A percentile compares a stretch with the other conserved stretches of the same genome.
Evolutionary conservation across 2,329 filamentous ascomycete species (phyloP).

Genomic region (Aspergillus jensenii): DNA sequence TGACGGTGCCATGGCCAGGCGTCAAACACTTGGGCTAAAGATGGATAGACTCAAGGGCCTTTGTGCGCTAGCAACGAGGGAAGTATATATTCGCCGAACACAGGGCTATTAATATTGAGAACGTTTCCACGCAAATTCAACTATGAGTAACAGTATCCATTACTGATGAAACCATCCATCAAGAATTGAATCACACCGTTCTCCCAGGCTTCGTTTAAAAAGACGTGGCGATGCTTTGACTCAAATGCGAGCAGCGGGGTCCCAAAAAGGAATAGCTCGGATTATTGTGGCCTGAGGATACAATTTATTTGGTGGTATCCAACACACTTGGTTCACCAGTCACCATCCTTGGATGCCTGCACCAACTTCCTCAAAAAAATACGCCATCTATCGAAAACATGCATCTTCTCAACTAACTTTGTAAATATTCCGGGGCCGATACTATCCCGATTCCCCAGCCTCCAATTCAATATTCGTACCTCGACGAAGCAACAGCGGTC

Average conservation of each 20-base stretch:
- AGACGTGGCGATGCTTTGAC: background rate
- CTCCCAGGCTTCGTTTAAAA: background rate
- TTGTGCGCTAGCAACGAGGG: background rate
- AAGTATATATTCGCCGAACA: background rate
- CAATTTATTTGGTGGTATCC: background rate
- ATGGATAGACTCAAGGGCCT: background rate
- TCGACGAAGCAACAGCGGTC: background rate
- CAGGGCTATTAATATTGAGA: background rate
- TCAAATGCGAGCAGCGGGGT: conserved; percentile 19
- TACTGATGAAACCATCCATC: background rate
- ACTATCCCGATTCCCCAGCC: background rate
- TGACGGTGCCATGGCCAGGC: conserved; percentile 19
- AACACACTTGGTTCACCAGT: no score
- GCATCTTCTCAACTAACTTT: background rate
- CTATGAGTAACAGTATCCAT: background rate
- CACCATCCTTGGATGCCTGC: no score
- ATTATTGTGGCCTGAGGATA: conserved; percentile 15
- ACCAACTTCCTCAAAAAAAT: no score
- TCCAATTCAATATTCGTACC: background rate
- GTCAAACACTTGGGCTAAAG: background rate
- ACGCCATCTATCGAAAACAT: background rate
- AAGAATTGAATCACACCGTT: no score
- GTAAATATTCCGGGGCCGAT: background rate
- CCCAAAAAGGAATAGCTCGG: conserved; percentile 23
- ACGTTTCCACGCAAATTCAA: background rate